Conservation (phyloP, 73 alveolate genomes). For the Paramecium biaurelia region DNA sequence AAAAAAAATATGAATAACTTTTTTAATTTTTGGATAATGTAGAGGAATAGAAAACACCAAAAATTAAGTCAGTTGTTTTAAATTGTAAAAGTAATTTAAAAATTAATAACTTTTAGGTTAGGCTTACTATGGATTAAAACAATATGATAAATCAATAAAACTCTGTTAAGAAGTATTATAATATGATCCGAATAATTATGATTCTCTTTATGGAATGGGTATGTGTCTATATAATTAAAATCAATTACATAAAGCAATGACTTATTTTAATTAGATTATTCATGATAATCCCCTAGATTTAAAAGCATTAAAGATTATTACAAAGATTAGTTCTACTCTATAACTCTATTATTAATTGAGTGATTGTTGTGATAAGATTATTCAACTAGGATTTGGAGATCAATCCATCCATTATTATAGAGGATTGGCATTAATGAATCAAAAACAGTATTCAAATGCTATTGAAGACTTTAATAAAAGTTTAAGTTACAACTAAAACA, state of each 20-base stretch:
- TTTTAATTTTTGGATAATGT: background rate
- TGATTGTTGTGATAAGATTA: background rate
- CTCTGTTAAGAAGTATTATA: background rate
- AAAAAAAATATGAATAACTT: background rate
- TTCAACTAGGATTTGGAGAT: background rate
- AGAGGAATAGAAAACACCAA: background rate
- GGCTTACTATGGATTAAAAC: background rate
- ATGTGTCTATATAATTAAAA: background rate
- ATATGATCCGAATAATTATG: background rate
- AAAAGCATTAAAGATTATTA: background rate
- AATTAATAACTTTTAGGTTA: background rate
- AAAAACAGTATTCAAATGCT: background rate
- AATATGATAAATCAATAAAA: background rate
- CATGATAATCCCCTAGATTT: background rate
- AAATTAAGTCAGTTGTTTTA: background rate
- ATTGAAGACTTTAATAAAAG: background rate
- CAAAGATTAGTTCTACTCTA: background rate
- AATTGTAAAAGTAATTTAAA: background rate
- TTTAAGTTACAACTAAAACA: background rate
- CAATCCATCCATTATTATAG: background rate
- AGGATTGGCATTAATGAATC: background rate
- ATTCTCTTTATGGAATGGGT: background rate
- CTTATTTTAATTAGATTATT: background rate
- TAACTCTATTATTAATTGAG: background rate
- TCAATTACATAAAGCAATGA: background rate